phyloP scores from a whole-genome alignment of 176 grass and related monocot genomes.

The Carex kokanica region DNA sequence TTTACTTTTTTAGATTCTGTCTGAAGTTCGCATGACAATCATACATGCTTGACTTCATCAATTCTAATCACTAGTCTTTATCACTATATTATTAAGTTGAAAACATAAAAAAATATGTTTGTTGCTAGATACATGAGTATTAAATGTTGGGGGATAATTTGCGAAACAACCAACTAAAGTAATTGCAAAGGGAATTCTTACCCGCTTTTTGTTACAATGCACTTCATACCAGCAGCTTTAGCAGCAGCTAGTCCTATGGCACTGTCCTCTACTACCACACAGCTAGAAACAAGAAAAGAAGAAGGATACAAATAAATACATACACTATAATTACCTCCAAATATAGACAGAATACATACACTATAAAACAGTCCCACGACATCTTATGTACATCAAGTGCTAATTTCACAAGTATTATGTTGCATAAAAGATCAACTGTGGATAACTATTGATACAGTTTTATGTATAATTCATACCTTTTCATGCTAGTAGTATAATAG shows the following conservation, averaged over 20 bases:
- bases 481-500: background rate
- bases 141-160: background rate
- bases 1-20: background rate
- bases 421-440: background rate
- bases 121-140: background rate
- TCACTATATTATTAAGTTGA: too few relatives aligned
- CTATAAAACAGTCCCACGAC: background rate
- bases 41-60: background rate
- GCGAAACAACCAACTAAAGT: background rate
- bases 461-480: background rate
- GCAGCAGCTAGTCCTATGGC: conserved; percentile 81
- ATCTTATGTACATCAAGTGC: background rate
- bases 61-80: background rate
- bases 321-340: too few relatives aligned
- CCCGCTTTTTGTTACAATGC: conserved; percentile 93
- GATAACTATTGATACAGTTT: background rate
- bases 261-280: conserved; percentile 98
- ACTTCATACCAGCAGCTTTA: conserved; percentile 87
- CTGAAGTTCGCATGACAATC: background rate
- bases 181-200: conserved; percentile 29
- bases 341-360: background rate
- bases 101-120: too few relatives aligned
- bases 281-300: conserved; percentile 42
- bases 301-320: background rate
- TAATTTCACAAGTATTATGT: conserved; percentile 2